Evolutionary conservation across 371 early-diverging fungal genomes (phyloP), one percentile per base, ranked within the genome.

Genomic region (Thermomucor indicae-seudaticae): DNA sequence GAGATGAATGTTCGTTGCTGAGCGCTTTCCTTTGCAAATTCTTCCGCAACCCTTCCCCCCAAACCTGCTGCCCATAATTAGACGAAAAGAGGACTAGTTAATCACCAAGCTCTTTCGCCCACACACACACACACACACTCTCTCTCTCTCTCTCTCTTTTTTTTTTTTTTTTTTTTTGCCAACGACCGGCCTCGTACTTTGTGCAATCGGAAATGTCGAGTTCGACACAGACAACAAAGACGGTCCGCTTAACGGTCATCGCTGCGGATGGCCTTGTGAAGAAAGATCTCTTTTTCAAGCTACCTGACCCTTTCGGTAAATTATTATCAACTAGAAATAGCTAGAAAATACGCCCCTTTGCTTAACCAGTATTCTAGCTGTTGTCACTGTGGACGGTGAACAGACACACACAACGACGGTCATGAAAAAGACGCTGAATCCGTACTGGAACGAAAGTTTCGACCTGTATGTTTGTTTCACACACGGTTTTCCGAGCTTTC

Each of bases 191-290:
- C n/a, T n/a, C n/a, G n/a, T 48, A 14, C 17, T 14, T 39, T 24
- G 37, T 49, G 27, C 37, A 49, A 8, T 29, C 3, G 37, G 40
- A 8, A 52, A 65, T 67, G 72, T 55, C 65, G 43, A 65, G 35
- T 34, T 62, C 67, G 38, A 55, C 53, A 49, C 52, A 60, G 49
- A 64, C 66, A 45, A n/a, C n/a, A n/a, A 67, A 54, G 45, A 66
- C 63, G 46, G 67, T 70, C 28, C 68, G 71, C 19, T 43, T 75
- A 22, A 75, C 75, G 28, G 93, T 96, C 55, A 88, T 96, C 60
- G 94, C 93, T 22, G 95, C 95, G 6, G 92, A 93, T 74, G 89
- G 92, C 23, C 83, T 95, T 38, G 79, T 84, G 65, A 95, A 93
- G 70, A 86, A 90, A 43, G 94, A 96, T 67, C 71, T 94, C 8